These are phyloP conservation scores for Scleroderma bovista DNA, from an alignment of 768 basidiomycete species.

Conservation along the genomic window DNA sequence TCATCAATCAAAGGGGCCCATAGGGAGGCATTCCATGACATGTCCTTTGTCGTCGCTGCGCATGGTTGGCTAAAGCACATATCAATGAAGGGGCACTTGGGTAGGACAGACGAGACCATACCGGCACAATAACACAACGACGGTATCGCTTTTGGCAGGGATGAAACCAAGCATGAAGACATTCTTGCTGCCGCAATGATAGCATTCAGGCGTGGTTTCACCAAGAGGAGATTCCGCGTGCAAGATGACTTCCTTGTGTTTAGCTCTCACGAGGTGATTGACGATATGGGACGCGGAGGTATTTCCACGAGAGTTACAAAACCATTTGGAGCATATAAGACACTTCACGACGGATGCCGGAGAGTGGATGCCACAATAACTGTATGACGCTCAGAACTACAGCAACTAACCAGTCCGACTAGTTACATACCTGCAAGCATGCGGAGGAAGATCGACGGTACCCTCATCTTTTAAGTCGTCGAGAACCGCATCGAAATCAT, in stretches of 20 bases:
- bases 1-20: slow-evolving; percentile 99
- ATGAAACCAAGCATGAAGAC: slow-evolving; percentile 99
- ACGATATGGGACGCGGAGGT: slow-evolving; percentile 99
- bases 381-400: slow-evolving; percentile 26
- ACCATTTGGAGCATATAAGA: slow-evolving; percentile 89
- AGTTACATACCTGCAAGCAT: slow-evolving; percentile 84
- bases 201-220: slow-evolving; percentile 97
- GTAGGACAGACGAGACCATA: slow-evolving; percentile 33
- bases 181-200: slow-evolving; percentile 98
- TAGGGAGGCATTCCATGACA: slow-evolving; percentile 95
- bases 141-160: slow-evolving; percentile 97
- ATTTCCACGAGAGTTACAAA: slow-evolving; percentile 97
- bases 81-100: neutral
- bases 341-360: slow-evolving; percentile 97
- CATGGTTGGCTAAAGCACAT: slow-evolving; percentile 77
- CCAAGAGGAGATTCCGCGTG: slow-evolving; percentile 94
- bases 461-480: slow-evolving; percentile 85
- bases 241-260: slow-evolving; percentile 97
- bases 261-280: slow-evolving; percentile 97
- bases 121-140: slow-evolving; percentile 96
- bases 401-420: slow-evolving; percentile 1
- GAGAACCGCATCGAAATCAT: slow-evolving; percentile 85
- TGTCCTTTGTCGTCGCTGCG: slow-evolving; percentile 94
- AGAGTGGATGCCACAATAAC: slow-evolving; percentile 98
- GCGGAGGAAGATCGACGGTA: slow-evolving; percentile 75